Evolutionary conservation across 768 basidiomycete species (phyloP), one percentile per base, ranked within the genome.

Genomic region (Plicaturopsis crispa): DNA sequence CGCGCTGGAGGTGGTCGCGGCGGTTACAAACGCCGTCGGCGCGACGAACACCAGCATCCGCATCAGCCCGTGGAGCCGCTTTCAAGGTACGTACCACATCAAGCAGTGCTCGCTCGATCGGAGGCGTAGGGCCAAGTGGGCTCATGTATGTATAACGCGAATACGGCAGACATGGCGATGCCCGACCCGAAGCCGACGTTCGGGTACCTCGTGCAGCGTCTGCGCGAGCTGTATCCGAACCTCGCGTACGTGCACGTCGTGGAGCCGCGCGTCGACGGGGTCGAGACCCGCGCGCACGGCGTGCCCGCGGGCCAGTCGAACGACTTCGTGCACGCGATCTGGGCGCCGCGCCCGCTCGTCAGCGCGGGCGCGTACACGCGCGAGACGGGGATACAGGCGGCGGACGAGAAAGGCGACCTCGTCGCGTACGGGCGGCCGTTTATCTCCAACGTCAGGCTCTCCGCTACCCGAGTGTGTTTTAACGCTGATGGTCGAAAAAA

Each of bases 381-480:
- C 7, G 45, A 57, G 38, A 50, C 39, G 0, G 66, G 58, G 0
- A 43, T 63, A 14, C 21, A 62, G n/a, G 44, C 45, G 16, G 65
- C 60, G 2, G 63, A 62, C 23, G 47, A 22, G n/a, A 48, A 54
- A 8, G 55, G 51, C 5, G 52, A 57, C 6, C 40, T 65, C 7
- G 42, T 67, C 33, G 62, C 63, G 0, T 67, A 60, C 18, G 68
- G 61, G 4, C 49, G 69, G 19, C 39, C 42, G 12, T 68, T 59
- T 36, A 57, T 67, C 8, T 32, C 64, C 2, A 67, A 66, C 37
- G 65, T 70, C 42, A 40, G 66, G n/a, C n/a, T n/a, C n/a, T n/a
- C n/a, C n/a, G n/a, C n/a, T n/a, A n/a, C n/a, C n/a, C n/a, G n/a
- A n/a, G n/a, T n/a, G n/a, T n/a, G n/a, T n/a, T n/a, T n/a, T n/a